Base-by-base conservation (phyloP, 352 stramenopile species). In the Globisporangium recalcitrans region DNA sequence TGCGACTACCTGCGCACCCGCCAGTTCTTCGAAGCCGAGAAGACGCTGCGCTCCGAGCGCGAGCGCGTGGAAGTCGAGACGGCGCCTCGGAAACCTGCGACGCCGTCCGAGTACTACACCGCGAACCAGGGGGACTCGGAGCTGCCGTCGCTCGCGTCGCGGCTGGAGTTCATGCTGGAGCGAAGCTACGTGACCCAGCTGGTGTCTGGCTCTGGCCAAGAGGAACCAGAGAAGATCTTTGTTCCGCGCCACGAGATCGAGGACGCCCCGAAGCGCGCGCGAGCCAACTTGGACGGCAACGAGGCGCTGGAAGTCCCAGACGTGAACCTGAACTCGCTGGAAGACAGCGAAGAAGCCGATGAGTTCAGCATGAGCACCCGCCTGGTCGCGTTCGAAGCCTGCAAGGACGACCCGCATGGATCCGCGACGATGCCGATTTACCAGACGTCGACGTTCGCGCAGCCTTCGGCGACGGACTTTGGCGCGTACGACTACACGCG, bases 401-500 rank as follows among this genome's bases (percentile, higher is more conserved):
- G 85, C 62, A 91, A 90, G 53, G 84, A 96, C 67, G 90, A 97
- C 71, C 90, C 88, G 10, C 87, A 97, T 57, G 90, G 90, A 7
- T 92, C 88, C 11, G 84, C 84, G 19, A 92, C 80, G 36, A 97
- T 97, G 87, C 90, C 90, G 31, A 97, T 98, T 65, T 97, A 97
- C 72, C 89, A 97, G 77, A 95, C 89, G 10, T 91, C 80, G 34
- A 97, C 89, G 8, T 97, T 97, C 60, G 85, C 82, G 38, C 88
- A 97, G 67, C 87, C 87, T 1, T 96, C 87, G 10, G 88, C 84
- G 24, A 95, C 82, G 21, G 83, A 90, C 46, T 97, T 97, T 64
- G 88, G 89, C 34, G 84, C 87, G n/a, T 97, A 96, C 64, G 91
- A 98, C 71, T 98, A 98, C 75, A 96, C 88, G 34, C 77, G 96